Evolutionary conservation across 2,329 filamentous ascomycete species (phyloP).

Genomic region (Aaosphaeria arxii): DNA sequence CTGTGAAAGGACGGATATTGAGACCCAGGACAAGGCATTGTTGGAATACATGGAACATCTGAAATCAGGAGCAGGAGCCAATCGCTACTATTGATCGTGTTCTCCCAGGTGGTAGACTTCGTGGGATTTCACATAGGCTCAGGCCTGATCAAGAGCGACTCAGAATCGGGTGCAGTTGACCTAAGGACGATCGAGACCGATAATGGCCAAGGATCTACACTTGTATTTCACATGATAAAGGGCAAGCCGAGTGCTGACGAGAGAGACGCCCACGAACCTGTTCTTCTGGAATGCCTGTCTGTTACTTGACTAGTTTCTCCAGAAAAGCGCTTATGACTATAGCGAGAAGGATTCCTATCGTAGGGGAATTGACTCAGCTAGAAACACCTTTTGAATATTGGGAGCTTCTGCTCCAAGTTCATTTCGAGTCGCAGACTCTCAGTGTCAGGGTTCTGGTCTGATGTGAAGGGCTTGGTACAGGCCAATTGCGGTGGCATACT

Average conservation of each 20-base stretch:
- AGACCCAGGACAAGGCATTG: slow-evolving; percentile 1
- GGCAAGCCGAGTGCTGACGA: slow-evolving; percentile 23
- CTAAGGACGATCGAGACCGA: no score
- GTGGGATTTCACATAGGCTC: no score
- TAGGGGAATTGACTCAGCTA: slow-evolving; percentile 33
- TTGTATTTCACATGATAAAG: not conserved
- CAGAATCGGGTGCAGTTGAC: no score
- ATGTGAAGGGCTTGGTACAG: no score
- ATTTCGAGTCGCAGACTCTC: no score
- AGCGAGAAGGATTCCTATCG: slow-evolving; percentile 69
- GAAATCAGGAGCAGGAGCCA: not conserved
- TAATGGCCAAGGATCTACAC: no score
- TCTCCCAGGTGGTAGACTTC: no score
- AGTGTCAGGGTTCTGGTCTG: no score
- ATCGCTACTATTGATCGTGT: no score
- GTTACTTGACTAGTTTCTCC: slow-evolving; percentile 69
- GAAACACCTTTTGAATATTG: not conserved
- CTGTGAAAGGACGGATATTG: slow-evolving; percentile 3
- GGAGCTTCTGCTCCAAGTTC: not conserved
- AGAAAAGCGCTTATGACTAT: slow-evolving; percentile 74
- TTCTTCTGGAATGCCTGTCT: slow-evolving; percentile 63
- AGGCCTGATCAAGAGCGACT: no score
- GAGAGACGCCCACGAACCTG: slow-evolving; percentile 67
- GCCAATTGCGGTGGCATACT: no score
- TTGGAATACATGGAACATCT: slow-evolving; percentile 3